A percentile compares a stretch with the other conserved stretches of the same genome.
Evolutionary conservation across 805 yeast genomes (phyloP).

Genomic region (Myxozyma nipponensis): DNA sequence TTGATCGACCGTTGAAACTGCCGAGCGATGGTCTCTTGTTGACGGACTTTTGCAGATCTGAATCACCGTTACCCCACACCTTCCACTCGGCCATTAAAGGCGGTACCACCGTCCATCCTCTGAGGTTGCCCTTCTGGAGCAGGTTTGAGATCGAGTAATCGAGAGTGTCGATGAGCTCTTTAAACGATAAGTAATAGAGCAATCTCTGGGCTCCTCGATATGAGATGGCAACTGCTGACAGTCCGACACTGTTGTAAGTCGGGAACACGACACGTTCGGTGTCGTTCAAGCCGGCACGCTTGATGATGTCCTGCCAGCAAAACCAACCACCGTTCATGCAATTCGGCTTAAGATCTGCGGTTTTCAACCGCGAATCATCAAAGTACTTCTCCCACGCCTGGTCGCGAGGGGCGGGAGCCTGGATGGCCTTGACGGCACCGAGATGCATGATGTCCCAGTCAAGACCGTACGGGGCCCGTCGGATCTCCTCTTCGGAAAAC

Average conservation of each 20-base stretch:
- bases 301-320: slow-evolving; percentile 6
- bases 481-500: slow-evolving; percentile 3
- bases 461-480: slow-evolving; percentile 11
- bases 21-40: background rate
- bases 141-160: slow-evolving; percentile 11
- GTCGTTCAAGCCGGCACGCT: background rate
- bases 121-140: slow-evolving; percentile 13
- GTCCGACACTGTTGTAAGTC: slow-evolving; percentile 12
- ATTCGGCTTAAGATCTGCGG: background rate
- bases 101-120: slow-evolving; percentile 14
- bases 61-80: slow-evolving; percentile 16
- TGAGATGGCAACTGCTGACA: slow-evolving; percentile 17
- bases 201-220: slow-evolving; percentile 20
- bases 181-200: slow-evolving; percentile 14
- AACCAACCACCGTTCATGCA: slow-evolving; percentile 3
- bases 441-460: slow-evolving; percentile 17
- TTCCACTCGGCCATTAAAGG: slow-evolving; percentile 16
- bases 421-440: background rate
- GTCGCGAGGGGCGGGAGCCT: background rate
- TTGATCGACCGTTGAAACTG: background rate
- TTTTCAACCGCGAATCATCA: slow-evolving; percentile 7
- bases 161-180: slow-evolving; percentile 10
- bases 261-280: slow-evolving; percentile 7
- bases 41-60: slow-evolving; percentile 1
- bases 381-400: slow-evolving; percentile 7